Evolutionary conservation across 495 filamentous ascomycete genomes (phyloP).

Genomic region (Parmelia sp.): DNA sequence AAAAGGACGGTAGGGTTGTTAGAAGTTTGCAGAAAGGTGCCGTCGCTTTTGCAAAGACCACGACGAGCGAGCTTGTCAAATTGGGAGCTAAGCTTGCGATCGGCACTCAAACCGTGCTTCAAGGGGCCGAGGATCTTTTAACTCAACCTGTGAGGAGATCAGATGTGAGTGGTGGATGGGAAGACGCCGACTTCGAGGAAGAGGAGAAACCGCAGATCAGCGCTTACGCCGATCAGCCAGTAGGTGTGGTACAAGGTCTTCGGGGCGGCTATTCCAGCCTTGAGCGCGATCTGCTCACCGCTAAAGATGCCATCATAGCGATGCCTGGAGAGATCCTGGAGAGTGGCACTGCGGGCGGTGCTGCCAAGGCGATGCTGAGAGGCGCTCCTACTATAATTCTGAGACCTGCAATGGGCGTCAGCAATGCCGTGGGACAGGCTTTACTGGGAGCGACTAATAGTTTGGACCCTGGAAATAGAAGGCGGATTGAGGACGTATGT

Average conservation of each 20-base stretch:
- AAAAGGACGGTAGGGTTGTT: constrained; percentile 87
- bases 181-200: constrained; percentile 56
- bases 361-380: constrained; percentile 69
- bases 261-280: constrained; percentile 74
- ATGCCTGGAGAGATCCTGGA: constrained; percentile 89
- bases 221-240: constrained; percentile 86
- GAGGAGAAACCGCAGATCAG: constrained; percentile 71
- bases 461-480: constrained; percentile 74
- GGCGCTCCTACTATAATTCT: constrained; percentile 87
- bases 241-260: constrained; percentile 79
- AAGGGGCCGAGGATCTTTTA: constrained; percentile 78
- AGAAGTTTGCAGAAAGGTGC: constrained; percentile 89
- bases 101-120: constrained; percentile 84
- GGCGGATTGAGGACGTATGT: constrained; percentile 66
- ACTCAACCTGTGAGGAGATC: constrained; percentile 36
- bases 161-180: constrained; percentile 43
- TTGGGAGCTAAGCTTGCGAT: constrained; percentile 92
- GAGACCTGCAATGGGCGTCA: constrained; percentile 81
- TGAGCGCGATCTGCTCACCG: constrained; percentile 75
- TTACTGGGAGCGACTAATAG: constrained; percentile 90
- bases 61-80: constrained; percentile 82
- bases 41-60: constrained; percentile 81
- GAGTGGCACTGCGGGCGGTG: constrained; percentile 73
- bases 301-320: constrained; percentile 88
- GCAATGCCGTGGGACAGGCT: constrained; percentile 82